Evolutionary conservation across 371 early-diverging fungal species (phyloP), one percentile per base, ranked within the genome.

Genomic region (Ordospora colligata): DNA sequence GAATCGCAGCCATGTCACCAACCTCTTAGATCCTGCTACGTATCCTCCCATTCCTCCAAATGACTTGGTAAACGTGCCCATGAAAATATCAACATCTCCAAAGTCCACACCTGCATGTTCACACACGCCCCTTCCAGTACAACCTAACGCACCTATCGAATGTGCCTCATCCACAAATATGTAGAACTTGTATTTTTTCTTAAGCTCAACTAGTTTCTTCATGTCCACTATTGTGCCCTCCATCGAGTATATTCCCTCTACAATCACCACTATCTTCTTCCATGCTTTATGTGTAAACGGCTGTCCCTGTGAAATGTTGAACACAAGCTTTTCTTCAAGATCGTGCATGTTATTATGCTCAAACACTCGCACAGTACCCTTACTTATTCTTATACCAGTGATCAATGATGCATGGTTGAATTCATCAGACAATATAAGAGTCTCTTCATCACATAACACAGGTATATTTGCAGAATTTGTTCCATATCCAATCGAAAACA

Each of bases 21-120:
- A 81, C n/a, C 86, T 85, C 81, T 88, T 87, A 73, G 83, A 76
- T 17, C 90, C 92, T 43, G 93, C 91, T 83, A 96, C 92, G 81
- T 95, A 96, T 17, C 97, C 96, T 76, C 97, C 97, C 51, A 93
- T 92, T 23, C 95, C 94, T 76, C 96, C 97, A 88, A 99, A 97
- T 47, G 93, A 92, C 86, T 99, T 97, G 27, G 97, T 96, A 81
- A 97, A 97, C 2, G 98, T 97, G 14, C 97, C 99, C 99, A 99
- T 97, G 45, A 94, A 83, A 72, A 97, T 88, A 81, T 99, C 99
- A 37, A 97, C 88, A 42, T 93, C 89, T 40, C 85, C 85, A 25
- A 94, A 93, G 77, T 92, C 90, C 14, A 96, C 87, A 58, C 91
- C 85, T 75, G 87, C 90, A 83, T 93, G 92, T 85, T 97, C 98